These are phyloP conservation scores for Suillus tomentosus DNA, from an alignment of 768 basidiomycete species.

Conservation along the genomic window DNA sequence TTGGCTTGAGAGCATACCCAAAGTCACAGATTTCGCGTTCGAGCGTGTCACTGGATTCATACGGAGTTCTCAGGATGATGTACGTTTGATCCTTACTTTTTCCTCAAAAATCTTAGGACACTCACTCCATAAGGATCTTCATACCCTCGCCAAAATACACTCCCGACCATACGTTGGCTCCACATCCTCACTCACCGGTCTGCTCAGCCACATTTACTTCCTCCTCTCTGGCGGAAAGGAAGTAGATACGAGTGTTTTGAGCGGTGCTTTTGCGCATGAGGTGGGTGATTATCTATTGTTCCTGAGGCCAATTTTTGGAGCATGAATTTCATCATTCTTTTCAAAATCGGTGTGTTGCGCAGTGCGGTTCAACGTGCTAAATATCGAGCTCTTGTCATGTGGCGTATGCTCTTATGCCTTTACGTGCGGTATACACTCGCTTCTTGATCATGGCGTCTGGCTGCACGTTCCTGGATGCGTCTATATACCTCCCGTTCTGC, in stretches of 20 bases:
- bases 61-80: slow-evolving; percentile 76
- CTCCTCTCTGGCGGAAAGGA: slow-evolving; percentile 72
- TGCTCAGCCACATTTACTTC: slow-evolving; percentile 87
- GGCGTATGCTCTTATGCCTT: background rate
- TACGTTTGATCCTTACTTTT: slow-evolving; percentile 31
- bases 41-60: slow-evolving; percentile 74
- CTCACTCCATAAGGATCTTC: slow-evolving; percentile 54
- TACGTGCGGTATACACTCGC: background rate
- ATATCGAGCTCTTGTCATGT: background rate
- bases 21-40: slow-evolving; percentile 83
- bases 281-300: slow-evolving; percentile 40
- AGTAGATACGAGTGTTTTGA: slow-evolving; percentile 64
- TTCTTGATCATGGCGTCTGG: background rate
- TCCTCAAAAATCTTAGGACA: background rate
- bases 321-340: background rate
- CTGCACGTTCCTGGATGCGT: background rate
- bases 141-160: slow-evolving; percentile 57
- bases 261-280: slow-evolving; percentile 56
- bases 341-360: background rate
- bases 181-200: slow-evolving; percentile 85
- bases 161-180: slow-evolving; percentile 75
- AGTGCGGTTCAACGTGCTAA: background rate
- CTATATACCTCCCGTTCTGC: background rate
- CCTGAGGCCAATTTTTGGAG: background rate
- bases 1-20: slow-evolving; percentile 70